Evolutionary conservation across 1,284 basidiomycete species (phyloP).

Genomic region (Cryptococcus sp.): DNA sequence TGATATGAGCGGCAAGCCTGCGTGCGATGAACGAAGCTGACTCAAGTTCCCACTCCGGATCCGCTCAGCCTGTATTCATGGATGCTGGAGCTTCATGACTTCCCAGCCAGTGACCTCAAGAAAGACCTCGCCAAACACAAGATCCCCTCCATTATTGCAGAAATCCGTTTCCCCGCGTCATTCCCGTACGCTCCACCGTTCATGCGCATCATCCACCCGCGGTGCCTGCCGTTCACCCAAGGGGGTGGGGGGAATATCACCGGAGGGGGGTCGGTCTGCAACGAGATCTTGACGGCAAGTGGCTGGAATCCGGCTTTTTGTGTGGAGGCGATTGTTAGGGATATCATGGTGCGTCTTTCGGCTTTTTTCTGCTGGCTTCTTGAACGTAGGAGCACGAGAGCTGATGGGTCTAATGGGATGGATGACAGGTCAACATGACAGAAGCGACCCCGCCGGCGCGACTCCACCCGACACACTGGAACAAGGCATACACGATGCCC

Average conservation of each 20-base stretch:
- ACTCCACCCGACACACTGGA: conserved; percentile 17
- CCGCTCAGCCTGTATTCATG: conserved; percentile 27
- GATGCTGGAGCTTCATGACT: conserved; percentile 25
- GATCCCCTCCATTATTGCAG: conserved; percentile 22
- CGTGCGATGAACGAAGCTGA: too few species aligned
- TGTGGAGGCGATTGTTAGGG: conserved; percentile 28
- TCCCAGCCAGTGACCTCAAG: conserved; percentile 19
- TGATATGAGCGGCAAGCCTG: neutral
- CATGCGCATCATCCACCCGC: conserved; percentile 30
- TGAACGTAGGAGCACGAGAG: neutral
- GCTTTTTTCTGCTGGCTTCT: neutral
- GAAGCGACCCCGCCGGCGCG: conserved; percentile 24
- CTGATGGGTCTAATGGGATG: neutral
- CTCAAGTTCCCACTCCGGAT: too few species aligned
- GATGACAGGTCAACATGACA: conserved; percentile 26
- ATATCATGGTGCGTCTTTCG: conserved; percentile 22
- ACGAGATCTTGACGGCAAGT: conserved; percentile 29
- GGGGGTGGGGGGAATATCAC: conserved; percentile 37
- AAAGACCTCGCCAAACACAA: conserved; percentile 19
- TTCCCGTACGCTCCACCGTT: conserved; percentile 32
- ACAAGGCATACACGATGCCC: conserved; percentile 22
- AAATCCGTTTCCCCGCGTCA: conserved; percentile 24
- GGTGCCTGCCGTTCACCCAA: conserved; percentile 21
- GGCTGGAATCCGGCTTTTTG: conserved; percentile 33
- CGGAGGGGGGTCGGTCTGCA: conserved; percentile 29